Conservation (phyloP, 768 basidiomycete species). For the Daedaleopsis sinensis region DNA sequence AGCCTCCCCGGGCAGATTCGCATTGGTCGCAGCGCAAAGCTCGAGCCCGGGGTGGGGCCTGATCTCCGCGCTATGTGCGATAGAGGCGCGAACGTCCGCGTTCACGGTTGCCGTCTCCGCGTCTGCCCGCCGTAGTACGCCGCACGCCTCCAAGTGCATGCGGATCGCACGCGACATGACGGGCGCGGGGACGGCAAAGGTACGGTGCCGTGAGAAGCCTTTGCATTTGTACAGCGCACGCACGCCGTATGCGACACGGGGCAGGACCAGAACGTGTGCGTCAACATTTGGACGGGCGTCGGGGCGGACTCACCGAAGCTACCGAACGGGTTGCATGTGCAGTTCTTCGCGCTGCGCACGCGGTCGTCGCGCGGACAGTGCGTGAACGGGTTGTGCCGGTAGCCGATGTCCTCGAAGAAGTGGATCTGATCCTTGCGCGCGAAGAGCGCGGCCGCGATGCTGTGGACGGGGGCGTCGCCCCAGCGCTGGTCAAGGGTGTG, state of each 20-base stretch:
- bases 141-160: no score
- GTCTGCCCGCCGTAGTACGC: no score
- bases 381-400: slow-evolving; percentile 55
- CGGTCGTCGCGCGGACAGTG: slow-evolving; percentile 46
- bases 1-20: no score
- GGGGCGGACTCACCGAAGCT: slow-evolving; percentile 55
- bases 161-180: neutral
- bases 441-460: slow-evolving; percentile 52
- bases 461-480: slow-evolving; percentile 53
- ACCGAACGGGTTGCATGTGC: slow-evolving; percentile 49
- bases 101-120: neutral
- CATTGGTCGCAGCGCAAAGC: neutral
- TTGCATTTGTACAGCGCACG: no score
- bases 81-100: neutral
- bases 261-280: no score
- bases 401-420: slow-evolving; percentile 79
- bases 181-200: no score
- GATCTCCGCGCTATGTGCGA: neutral
- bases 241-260: no score
- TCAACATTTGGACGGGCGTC: neutral
- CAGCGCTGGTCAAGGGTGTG: slow-evolving; percentile 28
- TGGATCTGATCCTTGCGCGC: slow-evolving; percentile 60
- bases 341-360: slow-evolving; percentile 44
- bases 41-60: neutral
- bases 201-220: no score